These are phyloP conservation scores for Epichloe brachyelytri DNA, from an alignment of 2,329 filamentous ascomycete genomes.

Conservation along the genomic window DNA sequence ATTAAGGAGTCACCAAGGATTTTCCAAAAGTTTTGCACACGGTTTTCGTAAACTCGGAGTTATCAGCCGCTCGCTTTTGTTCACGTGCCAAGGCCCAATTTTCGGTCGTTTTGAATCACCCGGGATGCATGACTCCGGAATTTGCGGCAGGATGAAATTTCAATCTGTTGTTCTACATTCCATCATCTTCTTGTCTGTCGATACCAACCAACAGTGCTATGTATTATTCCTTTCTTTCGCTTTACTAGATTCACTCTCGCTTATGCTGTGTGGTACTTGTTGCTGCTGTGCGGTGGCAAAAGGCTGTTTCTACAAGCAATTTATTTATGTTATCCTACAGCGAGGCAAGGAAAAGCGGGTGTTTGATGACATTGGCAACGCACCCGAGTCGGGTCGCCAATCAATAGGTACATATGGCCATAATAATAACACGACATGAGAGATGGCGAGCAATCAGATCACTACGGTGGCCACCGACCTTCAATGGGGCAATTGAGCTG, in stretches of 20 bases:
- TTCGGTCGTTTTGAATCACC: neutral
- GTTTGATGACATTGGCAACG: neutral
- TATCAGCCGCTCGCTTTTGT: neutral
- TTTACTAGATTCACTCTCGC: slow-evolving; percentile 1
- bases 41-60: neutral
- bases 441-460: neutral
- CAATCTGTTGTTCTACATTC: slow-evolving; percentile 8
- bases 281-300: neutral
- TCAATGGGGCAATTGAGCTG: neutral
- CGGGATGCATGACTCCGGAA: slow-evolving; percentile 9
- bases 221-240: neutral
- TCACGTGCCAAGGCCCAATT: neutral
- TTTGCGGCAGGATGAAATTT: slow-evolving; percentile 9
- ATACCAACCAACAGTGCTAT: slow-evolving; percentile 13
- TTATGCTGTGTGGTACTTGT: neutral
- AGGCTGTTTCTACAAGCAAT: neutral
- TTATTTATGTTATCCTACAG: neutral
- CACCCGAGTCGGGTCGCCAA: neutral
- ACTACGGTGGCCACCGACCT: too few relatives aligned
- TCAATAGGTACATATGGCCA: neutral
- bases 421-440: neutral
- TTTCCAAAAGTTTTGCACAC: neutral
- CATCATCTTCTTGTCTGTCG: slow-evolving; percentile 5
- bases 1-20: slow-evolving; percentile 27
- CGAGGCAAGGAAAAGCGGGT: slow-evolving; percentile 2